phyloP scores from a whole-genome alignment of 352 stramenopile species.

The Elongisporangium undulatum region DNA sequence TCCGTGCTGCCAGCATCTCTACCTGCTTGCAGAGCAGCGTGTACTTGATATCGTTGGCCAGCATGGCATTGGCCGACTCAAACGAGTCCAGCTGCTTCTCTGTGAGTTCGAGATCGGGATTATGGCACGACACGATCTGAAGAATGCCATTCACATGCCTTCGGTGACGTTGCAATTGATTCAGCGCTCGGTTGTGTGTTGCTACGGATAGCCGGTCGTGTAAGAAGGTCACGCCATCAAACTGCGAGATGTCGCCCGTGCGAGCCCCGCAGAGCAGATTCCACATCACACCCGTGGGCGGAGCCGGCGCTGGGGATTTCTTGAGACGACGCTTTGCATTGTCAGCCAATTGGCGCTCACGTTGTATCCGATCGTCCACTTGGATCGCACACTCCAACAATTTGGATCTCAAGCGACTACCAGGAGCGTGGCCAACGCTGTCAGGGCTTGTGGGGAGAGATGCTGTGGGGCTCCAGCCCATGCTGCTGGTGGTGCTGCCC shows the following conservation, averaged over 20 bases:
- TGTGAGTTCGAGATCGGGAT: conserved; percentile 73
- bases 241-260: conserved; percentile 20
- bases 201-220: conserved; percentile 49
- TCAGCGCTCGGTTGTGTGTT: conserved; percentile 63
- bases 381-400: conserved; percentile 51
- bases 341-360: conserved; percentile 34
- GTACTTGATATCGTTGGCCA: conserved; percentile 77
- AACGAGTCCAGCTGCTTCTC: conserved; percentile 83
- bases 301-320: conserved; percentile 14
- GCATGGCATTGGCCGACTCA: conserved; percentile 57
- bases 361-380: conserved; percentile 46
- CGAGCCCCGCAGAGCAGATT: conserved; percentile 53
- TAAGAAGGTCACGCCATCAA: conserved; percentile 54
- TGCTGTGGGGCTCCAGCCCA: neutral
- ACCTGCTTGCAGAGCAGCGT: conserved; percentile 57
- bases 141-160: conserved; percentile 72
- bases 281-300: conserved; percentile 46
- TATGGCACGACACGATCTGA: conserved; percentile 77
- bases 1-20: conserved; percentile 35
- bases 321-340: conserved; percentile 25
- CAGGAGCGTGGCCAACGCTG: neutral
- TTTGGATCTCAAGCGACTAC: conserved; percentile 53
- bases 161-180: conserved; percentile 76
- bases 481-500: conserved; percentile 8
- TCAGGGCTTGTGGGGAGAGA: neutral